Conservation (phyloP, 2,329 filamentous ascomycete species). For the Hypoxylon sp. region DNA sequence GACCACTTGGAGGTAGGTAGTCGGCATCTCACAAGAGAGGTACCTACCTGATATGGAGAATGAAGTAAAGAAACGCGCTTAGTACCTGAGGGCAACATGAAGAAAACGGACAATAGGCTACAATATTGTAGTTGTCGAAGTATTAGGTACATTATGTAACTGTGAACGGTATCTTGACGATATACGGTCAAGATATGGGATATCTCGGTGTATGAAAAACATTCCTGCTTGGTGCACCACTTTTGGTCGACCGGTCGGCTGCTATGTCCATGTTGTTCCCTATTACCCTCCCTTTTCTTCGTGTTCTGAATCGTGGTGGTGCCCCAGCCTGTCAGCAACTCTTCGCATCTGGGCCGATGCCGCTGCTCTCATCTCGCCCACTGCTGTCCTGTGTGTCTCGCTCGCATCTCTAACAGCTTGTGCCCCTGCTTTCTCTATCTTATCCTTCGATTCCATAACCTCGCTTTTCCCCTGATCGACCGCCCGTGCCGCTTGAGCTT, state of each 20-base stretch:
- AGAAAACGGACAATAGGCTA: background rate
- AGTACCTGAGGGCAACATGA: background rate
- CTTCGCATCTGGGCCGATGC: constrained; percentile 28
- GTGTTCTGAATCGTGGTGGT: constrained; percentile 33
- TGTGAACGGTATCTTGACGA: constrained; percentile 9
- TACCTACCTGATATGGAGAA: too few species aligned
- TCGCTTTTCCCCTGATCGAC: constrained; percentile 23
- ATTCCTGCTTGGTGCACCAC: background rate
- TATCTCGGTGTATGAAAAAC: constrained; percentile 21
- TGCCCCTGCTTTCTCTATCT: constrained; percentile 26
- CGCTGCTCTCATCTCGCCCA: constrained; percentile 32
- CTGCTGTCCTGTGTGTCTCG: constrained; percentile 30
- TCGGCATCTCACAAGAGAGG: too few species aligned
- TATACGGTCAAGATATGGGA: constrained; percentile 21
- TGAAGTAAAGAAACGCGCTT: too few species aligned
- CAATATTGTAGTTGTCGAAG: background rate
- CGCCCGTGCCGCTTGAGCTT: constrained; percentile 20
- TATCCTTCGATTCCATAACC: constrained; percentile 20
- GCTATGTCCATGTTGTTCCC: background rate
- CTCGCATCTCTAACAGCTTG: constrained; percentile 29
- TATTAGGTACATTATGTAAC: constrained; percentile 9
- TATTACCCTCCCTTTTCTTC: constrained; percentile 20
- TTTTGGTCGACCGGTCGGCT: background rate
- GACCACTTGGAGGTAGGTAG: too few species aligned
- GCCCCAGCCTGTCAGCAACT: constrained; percentile 28